Evolutionary conservation across 805 yeast species (phyloP), one percentile per base, ranked within the genome.

Genomic region (Saccharomycopsis sp.): DNA sequence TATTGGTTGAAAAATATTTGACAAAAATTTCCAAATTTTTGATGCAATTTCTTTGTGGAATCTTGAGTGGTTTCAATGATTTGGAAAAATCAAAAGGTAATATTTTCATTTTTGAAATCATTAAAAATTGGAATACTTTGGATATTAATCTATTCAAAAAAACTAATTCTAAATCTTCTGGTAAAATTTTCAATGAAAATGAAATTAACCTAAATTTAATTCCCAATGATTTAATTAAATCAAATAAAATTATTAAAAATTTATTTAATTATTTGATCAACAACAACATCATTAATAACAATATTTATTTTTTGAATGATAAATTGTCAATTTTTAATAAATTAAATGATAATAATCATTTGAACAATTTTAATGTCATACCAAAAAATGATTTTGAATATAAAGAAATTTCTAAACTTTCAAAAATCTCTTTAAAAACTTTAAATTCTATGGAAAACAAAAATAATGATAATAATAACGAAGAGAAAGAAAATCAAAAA

Each of bases 41-140:
- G 32, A 63, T 72, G 6, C 74, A 78, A 15, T 67, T 79, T 12
- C 49, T 81, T 25, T 68, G 79, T 41, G 79, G 79, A 33, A 72
- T 71, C 48, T 59, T 58, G 26, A 52, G 63, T 3, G 62, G 68
- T 3, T 50, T 61, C 19, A 55, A 56, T 41, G 69, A 65, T 44
- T 64, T 66, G 31, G 76, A 75, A 46, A 58, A 65, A 34, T 48
- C 68, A 5, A 62, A 70, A 5, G 74, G 79, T 1, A 63, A 66
- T 19, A 60, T 83, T 36, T 74, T 70, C 42, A 57, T 76, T 17
- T 69, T 66, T 40, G 75, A 72, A 44, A 48, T 79, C 5, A 50
- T 79, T 30, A 72, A 64, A 26, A 53, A 64, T 49, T 80, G 81
- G 77, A 46, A 52, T 6, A 40, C 43, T 26, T 40, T 38, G n/a